These are phyloP conservation scores for Mariannaea sp. DNA, from an alignment of 2,329 filamentous ascomycete genomes.

Conservation along the genomic window DNA sequence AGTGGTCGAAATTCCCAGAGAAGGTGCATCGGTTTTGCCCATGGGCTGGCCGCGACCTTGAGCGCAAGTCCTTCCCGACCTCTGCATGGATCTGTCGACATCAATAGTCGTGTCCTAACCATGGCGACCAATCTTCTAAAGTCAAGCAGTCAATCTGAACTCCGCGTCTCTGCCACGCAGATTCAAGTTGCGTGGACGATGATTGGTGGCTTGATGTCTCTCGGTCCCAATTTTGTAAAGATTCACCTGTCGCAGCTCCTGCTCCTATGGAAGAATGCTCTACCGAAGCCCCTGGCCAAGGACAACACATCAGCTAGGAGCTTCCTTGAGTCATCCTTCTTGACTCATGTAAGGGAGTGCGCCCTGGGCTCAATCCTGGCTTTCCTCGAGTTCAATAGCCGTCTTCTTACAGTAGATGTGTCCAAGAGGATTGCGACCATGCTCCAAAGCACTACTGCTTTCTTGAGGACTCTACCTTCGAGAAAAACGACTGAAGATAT, in stretches of 20 bases:
- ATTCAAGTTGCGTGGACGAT: conserved; percentile 98
- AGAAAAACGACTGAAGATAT: conserved; percentile 89
- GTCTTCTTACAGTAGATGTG: conserved; percentile 89
- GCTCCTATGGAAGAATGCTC: conserved; percentile 93
- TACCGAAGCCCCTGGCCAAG: conserved; percentile 91
- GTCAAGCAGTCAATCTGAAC: conserved; percentile 86
- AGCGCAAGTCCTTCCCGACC: conserved; percentile 89
- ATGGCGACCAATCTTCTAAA: conserved; percentile 93
- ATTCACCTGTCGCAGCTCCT: conserved; percentile 95
- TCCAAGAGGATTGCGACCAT: conserved; percentile 91
- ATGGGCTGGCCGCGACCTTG: conserved; percentile 86
- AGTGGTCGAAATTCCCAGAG: conserved; percentile 78
- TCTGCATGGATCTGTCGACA: conserved; percentile 91
- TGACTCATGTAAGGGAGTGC: conserved; percentile 94
- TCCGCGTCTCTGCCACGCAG: conserved; percentile 89
- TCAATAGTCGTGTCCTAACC: conserved; percentile 87
- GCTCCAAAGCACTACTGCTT: conserved; percentile 92
- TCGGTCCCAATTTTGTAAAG: conserved; percentile 98
- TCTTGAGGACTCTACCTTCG: conserved; percentile 80
- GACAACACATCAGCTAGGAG: conserved; percentile 86
- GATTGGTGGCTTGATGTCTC: conserved; percentile 93
- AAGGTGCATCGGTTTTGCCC: conserved; percentile 86
- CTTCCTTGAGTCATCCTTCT: conserved; percentile 85
- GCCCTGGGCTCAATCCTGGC: conserved; percentile 88
- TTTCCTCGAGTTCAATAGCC: conserved; percentile 91